These are phyloP conservation scores for Thalassiosira ordinaria DNA, from an alignment of 352 stramenopile genomes.

Conservation along the genomic window DNA sequence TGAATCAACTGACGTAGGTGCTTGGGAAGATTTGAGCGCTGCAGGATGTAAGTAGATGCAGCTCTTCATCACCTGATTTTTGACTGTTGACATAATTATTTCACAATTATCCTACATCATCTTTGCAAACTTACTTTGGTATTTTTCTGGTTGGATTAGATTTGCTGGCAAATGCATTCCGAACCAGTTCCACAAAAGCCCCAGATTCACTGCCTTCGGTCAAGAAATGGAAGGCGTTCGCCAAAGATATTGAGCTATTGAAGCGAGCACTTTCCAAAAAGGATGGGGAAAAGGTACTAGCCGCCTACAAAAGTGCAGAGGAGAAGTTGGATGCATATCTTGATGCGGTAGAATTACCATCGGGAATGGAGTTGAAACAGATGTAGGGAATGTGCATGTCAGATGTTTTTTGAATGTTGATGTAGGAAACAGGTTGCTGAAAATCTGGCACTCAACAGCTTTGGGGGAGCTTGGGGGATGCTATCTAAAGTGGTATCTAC, in stretches of 20 bases:
- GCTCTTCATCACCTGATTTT: not conserved
- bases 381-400: too few relatives aligned
- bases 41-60: constrained; percentile 53
- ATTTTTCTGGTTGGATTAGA: constrained; percentile 19
- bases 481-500: too few relatives aligned
- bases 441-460: too few relatives aligned
- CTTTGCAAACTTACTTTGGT: too few relatives aligned
- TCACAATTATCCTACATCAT: constrained; percentile 2
- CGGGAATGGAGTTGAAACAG: constrained; percentile 56
- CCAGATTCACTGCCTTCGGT: constrained; percentile 76
- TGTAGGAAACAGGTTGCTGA: too few relatives aligned
- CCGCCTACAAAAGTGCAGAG: constrained; percentile 55
- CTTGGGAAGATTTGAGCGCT: constrained; percentile 75
- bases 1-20: constrained; percentile 56
- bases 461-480: too few relatives aligned
- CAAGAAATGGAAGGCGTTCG: constrained; percentile 84
- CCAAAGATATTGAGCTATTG: constrained; percentile 65
- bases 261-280: constrained; percentile 74
- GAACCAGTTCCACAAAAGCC: constrained; percentile 66
- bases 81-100: not conserved
- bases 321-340: constrained; percentile 71
- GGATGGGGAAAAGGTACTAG: constrained; percentile 48
- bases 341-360: constrained; percentile 68
- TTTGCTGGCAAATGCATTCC: constrained; percentile 80
- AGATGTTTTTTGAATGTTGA: too few relatives aligned